Conservation (phyloP, 352 stramenopile genomes). For the Phytophthora melonis region DNA sequence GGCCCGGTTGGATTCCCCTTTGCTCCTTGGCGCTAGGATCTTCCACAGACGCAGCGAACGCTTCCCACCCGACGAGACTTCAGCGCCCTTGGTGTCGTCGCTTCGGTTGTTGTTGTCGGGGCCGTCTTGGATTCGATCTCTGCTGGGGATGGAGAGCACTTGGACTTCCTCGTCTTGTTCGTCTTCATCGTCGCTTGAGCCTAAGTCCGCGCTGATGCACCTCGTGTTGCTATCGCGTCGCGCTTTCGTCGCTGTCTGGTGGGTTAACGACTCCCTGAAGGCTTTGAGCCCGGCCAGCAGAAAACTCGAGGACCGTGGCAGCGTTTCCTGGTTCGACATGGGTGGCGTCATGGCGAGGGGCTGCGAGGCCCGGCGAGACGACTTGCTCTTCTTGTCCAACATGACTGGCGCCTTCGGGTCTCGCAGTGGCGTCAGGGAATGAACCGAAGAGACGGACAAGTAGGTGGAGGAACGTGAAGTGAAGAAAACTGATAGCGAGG, state of each 20-base stretch:
- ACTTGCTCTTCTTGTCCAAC: conserved; percentile 39
- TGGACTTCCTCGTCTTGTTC: background rate
- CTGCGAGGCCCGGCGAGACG: conserved; percentile 24
- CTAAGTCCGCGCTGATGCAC: conserved; percentile 25
- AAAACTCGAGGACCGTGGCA: conserved; percentile 37
- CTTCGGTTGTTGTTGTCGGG: conserved; percentile 9
- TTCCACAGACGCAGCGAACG: conserved; percentile 28
- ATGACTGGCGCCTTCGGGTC: conserved; percentile 21
- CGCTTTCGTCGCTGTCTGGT: conserved; percentile 5
- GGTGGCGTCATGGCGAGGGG: conserved; percentile 11
- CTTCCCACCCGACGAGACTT: conserved; percentile 18
- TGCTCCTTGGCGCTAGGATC: conserved; percentile 23
- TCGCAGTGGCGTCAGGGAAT: conserved; percentile 14
- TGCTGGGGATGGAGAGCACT: conserved; percentile 15
- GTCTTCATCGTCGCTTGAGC: conserved; percentile 15
- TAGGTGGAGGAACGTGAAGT: conserved; percentile 16
- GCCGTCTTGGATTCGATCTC: background rate
- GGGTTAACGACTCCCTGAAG: conserved; percentile 21
- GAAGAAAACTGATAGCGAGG: conserved; percentile 26
- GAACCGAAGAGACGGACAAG: background rate
- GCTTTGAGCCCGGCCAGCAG: conserved; percentile 30
- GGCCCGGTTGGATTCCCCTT: conserved; percentile 24
- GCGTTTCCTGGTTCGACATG: conserved; percentile 9
- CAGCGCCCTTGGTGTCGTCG: conserved; percentile 19
- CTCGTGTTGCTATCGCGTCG: conserved; percentile 27